A percentile compares a stretch with the other conserved stretches of the same genome.
phyloP scores from a whole-genome alignment of 495 filamentous ascomycete species.

The Lophiotrema nucula region DNA sequence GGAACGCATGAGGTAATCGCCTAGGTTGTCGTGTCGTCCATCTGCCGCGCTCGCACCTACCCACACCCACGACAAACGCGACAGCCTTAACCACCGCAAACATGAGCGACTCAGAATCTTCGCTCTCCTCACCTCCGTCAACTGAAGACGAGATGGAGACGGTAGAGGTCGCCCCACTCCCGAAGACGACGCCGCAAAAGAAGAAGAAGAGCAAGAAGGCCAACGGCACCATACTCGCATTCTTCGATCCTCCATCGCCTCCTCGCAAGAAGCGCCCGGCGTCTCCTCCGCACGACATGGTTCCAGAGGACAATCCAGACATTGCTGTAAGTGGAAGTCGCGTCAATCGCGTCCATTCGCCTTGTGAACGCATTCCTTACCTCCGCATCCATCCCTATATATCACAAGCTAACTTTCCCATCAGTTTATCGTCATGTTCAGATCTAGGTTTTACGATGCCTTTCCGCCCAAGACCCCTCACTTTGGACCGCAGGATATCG shows the following conservation, averaged over 20 bases:
- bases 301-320: conserved; percentile 81
- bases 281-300: conserved; percentile 85
- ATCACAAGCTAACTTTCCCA: conserved; percentile 17
- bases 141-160: conserved; percentile 34
- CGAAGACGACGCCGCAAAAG: conserved; percentile 13
- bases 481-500: conserved; percentile 92
- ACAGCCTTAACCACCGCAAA: conserved; percentile 17
- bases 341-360: conserved; percentile 39
- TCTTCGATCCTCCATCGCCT: conserved; percentile 58
- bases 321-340: conserved; percentile 69
- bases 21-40: conserved; percentile 12
- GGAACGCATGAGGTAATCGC: conserved; percentile 27
- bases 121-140: conserved; percentile 32
- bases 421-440: conserved; percentile 97
- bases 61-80: conserved; percentile 1
- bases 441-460: conserved; percentile 83
- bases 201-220: conserved; percentile 24
- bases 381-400: conserved; percentile 14
- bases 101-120: conserved; percentile 33
- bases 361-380: conserved; percentile 16
- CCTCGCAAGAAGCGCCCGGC: conserved; percentile 69
- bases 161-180: conserved; percentile 10
- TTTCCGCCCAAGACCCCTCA: conserved; percentile 84
- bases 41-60: conserved; percentile 5
- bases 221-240: conserved; percentile 30